phyloP scores from a whole-genome alignment of 495 filamentous ascomycete genomes.

The Penicillium pulvis region DNA sequence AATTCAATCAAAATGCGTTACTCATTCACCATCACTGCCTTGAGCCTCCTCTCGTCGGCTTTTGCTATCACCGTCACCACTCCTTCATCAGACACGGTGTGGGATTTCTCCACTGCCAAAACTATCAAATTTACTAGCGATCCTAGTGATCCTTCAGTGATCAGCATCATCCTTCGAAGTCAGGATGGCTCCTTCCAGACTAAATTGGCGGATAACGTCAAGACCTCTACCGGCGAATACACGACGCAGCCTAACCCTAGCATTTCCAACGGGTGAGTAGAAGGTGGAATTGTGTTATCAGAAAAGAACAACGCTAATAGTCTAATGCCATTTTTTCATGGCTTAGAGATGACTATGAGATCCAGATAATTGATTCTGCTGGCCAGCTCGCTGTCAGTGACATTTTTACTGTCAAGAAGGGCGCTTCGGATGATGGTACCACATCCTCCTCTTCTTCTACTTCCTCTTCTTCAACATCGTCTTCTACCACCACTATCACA shows the following conservation, averaged over 20 bases:
- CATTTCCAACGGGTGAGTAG: slow-evolving; percentile 20
- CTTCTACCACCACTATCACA: slow-evolving; percentile 7
- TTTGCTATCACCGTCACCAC: slow-evolving; percentile 17
- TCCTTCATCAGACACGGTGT: slow-evolving; percentile 13
- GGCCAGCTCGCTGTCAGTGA: slow-evolving; percentile 20
- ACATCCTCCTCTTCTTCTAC: slow-evolving; percentile 16
- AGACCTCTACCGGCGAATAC: slow-evolving; percentile 21
- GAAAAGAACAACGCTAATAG: slow-evolving; percentile 8
- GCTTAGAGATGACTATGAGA: slow-evolving; percentile 18
- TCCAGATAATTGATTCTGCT: slow-evolving; percentile 19
- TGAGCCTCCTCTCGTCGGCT: slow-evolving; percentile 19
- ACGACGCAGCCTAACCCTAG: slow-evolving; percentile 18
- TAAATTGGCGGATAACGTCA: slow-evolving; percentile 23
- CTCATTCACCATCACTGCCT: slow-evolving; percentile 13
- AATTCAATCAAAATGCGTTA: slow-evolving; percentile 17
- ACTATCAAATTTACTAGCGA: slow-evolving; percentile 19
- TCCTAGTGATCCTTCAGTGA: slow-evolving; percentile 11
- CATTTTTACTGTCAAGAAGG: slow-evolving; percentile 17
- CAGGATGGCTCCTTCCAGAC: slow-evolving; percentile 23
- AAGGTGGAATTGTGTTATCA: slow-evolving; percentile 7
- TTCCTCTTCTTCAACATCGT: slow-evolving; percentile 11
- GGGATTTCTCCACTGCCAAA: slow-evolving; percentile 21
- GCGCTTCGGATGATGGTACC: slow-evolving; percentile 18
- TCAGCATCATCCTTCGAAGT: slow-evolving; percentile 18
- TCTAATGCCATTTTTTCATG: slow-evolving; percentile 5